These are phyloP conservation scores for Apiospora phragmitis DNA, from an alignment of 2,329 filamentous ascomycete genomes.

Conservation along the genomic window DNA sequence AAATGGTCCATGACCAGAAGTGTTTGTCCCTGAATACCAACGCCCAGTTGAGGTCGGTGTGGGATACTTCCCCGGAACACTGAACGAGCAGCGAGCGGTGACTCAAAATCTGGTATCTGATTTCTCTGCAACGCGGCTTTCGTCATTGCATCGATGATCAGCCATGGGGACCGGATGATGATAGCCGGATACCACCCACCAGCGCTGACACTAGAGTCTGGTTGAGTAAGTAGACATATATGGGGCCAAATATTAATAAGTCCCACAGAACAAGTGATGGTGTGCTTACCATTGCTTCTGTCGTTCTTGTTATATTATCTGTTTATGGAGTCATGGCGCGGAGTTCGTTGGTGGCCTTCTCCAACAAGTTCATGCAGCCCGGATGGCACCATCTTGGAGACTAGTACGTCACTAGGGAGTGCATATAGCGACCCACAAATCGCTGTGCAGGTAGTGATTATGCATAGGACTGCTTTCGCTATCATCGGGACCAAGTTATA, in stretches of 20 bases:
- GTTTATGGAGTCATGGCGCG: neutral
- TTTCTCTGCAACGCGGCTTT: neutral
- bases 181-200: neutral
- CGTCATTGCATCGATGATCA: neutral
- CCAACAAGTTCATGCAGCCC: neutral
- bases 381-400: slow-evolving; percentile 5
- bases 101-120: no score
- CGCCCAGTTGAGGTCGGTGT: no score
- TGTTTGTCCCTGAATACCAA: no score
- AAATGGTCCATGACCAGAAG: no score
- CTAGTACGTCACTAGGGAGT: slow-evolving; percentile 12
- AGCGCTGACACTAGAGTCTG: neutral
- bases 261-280: neutral
- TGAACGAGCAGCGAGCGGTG: no score
- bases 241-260: neutral
- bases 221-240: neutral
- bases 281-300: neutral
- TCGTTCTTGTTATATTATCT: neutral
- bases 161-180: neutral
- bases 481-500: neutral
- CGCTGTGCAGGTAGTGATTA: neutral
- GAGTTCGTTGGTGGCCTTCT: neutral
- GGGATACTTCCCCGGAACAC: no score
- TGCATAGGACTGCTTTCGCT: neutral
- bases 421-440: neutral